These are phyloP conservation scores for Mycothermus thermophilus DNA, from an alignment of 495 filamentous ascomycete genomes.

Conservation along the genomic window DNA sequence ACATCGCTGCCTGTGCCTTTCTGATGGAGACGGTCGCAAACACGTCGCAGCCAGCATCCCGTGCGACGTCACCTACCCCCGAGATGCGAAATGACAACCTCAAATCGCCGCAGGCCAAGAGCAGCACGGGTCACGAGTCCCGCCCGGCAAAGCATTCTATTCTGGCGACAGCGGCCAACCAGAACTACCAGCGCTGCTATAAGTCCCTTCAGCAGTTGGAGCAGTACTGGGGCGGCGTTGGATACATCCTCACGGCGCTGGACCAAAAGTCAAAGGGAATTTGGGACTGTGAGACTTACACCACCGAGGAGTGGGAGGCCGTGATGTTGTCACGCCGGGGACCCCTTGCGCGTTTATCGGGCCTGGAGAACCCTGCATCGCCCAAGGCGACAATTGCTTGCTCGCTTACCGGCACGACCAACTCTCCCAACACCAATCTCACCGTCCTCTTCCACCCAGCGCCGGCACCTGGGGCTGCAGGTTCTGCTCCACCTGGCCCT, in stretches of 20 bases:
- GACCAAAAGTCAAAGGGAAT: conserved; percentile 78
- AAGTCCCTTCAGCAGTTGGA: conserved; percentile 64
- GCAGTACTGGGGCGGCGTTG: conserved; percentile 71
- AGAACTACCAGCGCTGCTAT: conserved; percentile 71
- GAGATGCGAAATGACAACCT: conserved; percentile 10
- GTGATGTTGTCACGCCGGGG: conserved; percentile 41
- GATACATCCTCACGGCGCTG: conserved; percentile 73
- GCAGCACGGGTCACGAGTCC: conserved; percentile 24
- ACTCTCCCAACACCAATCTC: conserved; percentile 65
- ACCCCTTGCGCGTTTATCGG: conserved; percentile 20
- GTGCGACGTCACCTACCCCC: conserved; percentile 31
- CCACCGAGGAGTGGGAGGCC: conserved; percentile 62
- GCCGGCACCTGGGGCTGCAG: conserved; percentile 6
- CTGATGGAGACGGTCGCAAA: conserved; percentile 62
- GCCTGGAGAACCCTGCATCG: conserved; percentile 23
- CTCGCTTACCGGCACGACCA: conserved; percentile 67
- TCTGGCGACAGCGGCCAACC: conserved; percentile 58
- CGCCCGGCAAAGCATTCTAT: conserved; percentile 53
- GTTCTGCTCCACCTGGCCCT: conserved; percentile 7
- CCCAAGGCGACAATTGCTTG: conserved; percentile 51
- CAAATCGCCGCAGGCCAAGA: conserved; percentile 2
- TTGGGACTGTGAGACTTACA: conserved; percentile 67
- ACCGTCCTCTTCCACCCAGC: conserved; percentile 53
- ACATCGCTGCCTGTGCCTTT: conserved; percentile 78
- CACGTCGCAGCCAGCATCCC: conserved; percentile 41